phyloP scores from a whole-genome alignment of 2,329 filamentous ascomycete genomes.

The Coniosporium tulheliwenetii region DNA sequence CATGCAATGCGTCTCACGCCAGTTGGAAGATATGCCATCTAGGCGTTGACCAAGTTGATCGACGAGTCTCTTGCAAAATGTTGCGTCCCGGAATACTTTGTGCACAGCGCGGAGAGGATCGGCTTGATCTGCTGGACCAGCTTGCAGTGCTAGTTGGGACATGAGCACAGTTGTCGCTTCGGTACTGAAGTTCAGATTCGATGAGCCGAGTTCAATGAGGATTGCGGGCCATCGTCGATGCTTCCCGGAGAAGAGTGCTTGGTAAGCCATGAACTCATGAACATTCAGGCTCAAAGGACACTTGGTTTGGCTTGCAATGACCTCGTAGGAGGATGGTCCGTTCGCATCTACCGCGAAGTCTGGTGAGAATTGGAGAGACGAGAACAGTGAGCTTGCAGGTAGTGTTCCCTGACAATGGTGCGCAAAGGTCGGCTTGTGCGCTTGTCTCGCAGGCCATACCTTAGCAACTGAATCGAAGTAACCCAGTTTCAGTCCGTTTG shows the following conservation, averaged over 20 bases:
- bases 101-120: conserved; percentile 32
- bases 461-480: conserved; percentile 30
- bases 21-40: conserved; percentile 33
- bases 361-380: conserved; percentile 11
- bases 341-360: conserved; percentile 15
- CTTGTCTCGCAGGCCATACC: conserved; percentile 22
- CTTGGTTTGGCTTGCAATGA: conserved; percentile 32
- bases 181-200: conserved; percentile 44
- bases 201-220: conserved; percentile 33
- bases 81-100: conserved; percentile 28
- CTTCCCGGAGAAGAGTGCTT: conserved; percentile 30
- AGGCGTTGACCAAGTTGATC: conserved; percentile 33
- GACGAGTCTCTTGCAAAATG: conserved; percentile 34
- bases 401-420: conserved; percentile 28
- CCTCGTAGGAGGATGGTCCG: conserved; percentile 37
- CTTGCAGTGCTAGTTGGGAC: conserved; percentile 36
- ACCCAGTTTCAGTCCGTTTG: conserved; percentile 28
- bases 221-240: conserved; percentile 32
- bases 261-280: conserved; percentile 39
- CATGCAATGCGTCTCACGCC: conserved; percentile 45
- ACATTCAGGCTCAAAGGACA: conserved; percentile 32
- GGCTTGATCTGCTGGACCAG: conserved; percentile 30
- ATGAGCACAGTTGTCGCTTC: conserved; percentile 35
- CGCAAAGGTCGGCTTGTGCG: conserved; percentile 22
- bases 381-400: conserved; percentile 21